phyloP scores from a whole-genome alignment of 2,329 filamentous ascomycete genomes.

The Bipolaris oryzae region DNA sequence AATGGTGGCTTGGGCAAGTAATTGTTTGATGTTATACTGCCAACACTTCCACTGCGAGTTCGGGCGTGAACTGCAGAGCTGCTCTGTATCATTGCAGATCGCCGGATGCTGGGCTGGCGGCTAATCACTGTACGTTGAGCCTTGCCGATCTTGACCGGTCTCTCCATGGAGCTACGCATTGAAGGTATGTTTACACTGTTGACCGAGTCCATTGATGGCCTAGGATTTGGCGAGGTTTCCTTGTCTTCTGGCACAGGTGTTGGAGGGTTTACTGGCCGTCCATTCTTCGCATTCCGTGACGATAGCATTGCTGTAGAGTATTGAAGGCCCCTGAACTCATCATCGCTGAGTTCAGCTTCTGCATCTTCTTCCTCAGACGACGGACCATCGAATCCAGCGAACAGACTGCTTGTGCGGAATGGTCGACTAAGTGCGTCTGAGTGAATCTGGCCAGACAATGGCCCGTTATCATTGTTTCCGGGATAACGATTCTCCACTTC shows the following conservation, averaged over 20 bases:
- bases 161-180: conserved; percentile 46
- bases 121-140: conserved; percentile 34
- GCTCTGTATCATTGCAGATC: conserved; percentile 79
- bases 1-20: conserved; percentile 71
- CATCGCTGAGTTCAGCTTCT: conserved; percentile 68
- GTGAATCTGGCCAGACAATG: conserved; percentile 64
- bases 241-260: conserved; percentile 53
- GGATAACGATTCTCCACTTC: conserved; percentile 70
- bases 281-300: conserved; percentile 56
- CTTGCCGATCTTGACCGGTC: conserved; percentile 44
- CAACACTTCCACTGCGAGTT: conserved; percentile 68
- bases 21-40: conserved; percentile 57
- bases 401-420: conserved; percentile 81
- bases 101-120: conserved; percentile 69
- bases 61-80: conserved; percentile 73
- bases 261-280: conserved; percentile 51
- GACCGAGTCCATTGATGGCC: conserved; percentile 41
- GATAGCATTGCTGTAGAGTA: conserved; percentile 54
- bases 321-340: conserved; percentile 61
- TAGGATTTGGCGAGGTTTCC: conserved; percentile 38
- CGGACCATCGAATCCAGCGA: conserved; percentile 78
- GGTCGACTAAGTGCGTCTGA: conserved; percentile 67
- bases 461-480: conserved; percentile 80
- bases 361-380: conserved; percentile 59
- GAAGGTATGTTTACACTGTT: conserved; percentile 27